Evolutionary conservation across 2,329 filamentous ascomycete species (phyloP).

Genomic region (Herpotrichia juniperi): DNA sequence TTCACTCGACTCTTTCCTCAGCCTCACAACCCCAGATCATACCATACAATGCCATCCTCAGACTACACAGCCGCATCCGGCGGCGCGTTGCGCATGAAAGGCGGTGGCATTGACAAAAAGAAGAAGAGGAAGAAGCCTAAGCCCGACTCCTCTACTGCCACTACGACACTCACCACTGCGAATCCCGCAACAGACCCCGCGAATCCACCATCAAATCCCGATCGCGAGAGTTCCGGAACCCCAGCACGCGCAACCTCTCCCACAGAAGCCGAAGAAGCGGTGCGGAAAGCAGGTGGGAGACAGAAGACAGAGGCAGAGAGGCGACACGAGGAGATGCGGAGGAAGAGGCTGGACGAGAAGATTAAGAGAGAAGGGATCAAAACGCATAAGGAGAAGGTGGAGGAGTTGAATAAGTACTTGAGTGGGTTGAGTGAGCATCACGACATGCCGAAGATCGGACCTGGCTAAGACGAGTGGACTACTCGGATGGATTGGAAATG

Average conservation of each 20-base stretch:
- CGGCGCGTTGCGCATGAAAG: constrained; percentile 86
- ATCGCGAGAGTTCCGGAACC: constrained; percentile 13
- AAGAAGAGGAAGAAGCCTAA: constrained; percentile 59
- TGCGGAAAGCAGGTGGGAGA: constrained; percentile 33
- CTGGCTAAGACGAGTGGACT: constrained; percentile 53
- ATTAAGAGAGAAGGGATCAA: constrained; percentile 86
- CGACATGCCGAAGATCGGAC: constrained; percentile 75
- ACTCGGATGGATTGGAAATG: not conserved
- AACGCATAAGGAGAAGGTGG: constrained; percentile 95
- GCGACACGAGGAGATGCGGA: constrained; percentile 78
- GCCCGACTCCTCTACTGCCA: constrained; percentile 27
- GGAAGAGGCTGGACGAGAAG: constrained; percentile 81
- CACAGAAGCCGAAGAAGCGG: constrained; percentile 30
- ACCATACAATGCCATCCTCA: constrained; percentile 67
- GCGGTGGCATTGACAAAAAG: constrained; percentile 72
- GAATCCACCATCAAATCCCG: constrained; percentile 16
- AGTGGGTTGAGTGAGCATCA: constrained; percentile 94
- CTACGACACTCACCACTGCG: constrained; percentile 12
- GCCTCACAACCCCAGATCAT: constrained; percentile 11
- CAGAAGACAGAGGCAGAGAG: constrained; percentile 85
- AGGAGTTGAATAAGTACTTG: constrained; percentile 93
- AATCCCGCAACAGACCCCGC: constrained; percentile 26
- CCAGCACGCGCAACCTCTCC: constrained; percentile 42
- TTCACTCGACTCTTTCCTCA: not conserved
- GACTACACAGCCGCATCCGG: constrained; percentile 74